Evolutionary conservation across 2,329 filamentous ascomycete genomes (phyloP).

Genomic region (Scedosporium apiospermum): DNA sequence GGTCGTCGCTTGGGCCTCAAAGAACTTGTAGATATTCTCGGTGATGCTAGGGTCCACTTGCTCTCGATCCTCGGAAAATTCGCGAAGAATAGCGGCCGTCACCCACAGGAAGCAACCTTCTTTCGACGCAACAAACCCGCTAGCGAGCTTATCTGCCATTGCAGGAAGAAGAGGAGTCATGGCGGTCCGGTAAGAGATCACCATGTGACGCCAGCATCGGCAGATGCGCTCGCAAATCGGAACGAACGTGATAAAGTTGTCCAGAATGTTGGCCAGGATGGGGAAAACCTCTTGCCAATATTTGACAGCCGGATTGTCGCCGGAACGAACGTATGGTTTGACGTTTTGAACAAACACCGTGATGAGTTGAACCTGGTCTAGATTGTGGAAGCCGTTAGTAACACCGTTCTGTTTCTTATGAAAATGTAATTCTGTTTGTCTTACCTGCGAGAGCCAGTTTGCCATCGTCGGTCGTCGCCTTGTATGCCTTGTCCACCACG

Average conservation of each 20-base stretch:
- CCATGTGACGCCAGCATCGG: slow-evolving; percentile 92
- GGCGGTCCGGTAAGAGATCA: slow-evolving; percentile 86
- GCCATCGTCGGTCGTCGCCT: slow-evolving; percentile 70
- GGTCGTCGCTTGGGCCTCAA: slow-evolving; percentile 82
- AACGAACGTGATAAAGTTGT: slow-evolving; percentile 75
- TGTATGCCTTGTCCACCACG: slow-evolving; percentile 78
- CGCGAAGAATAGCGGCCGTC: slow-evolving; percentile 84
- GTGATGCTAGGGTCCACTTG: slow-evolving; percentile 74
- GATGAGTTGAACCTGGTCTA: slow-evolving; percentile 83
- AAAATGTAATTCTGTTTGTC: slow-evolving; percentile 14
- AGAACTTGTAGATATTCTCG: slow-evolving; percentile 85
- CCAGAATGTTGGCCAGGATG: slow-evolving; percentile 73
- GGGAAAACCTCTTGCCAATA: slow-evolving; percentile 95
- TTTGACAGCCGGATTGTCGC: slow-evolving; percentile 81
- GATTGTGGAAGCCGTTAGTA: slow-evolving; percentile 11
- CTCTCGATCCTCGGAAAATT: slow-evolving; percentile 87
- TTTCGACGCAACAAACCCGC: slow-evolving; percentile 72
- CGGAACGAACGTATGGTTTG: slow-evolving; percentile 62
- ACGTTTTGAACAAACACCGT: slow-evolving; percentile 78
- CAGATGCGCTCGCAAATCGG: slow-evolving; percentile 92
- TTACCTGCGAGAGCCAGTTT: slow-evolving; percentile 79
- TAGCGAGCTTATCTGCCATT: slow-evolving; percentile 80
- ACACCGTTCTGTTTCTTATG: neutral
- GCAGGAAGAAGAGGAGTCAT: slow-evolving; percentile 77
- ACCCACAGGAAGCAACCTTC: slow-evolving; percentile 99